These are phyloP conservation scores for Hortiboletus campestris DNA, from an alignment of 768 basidiomycete species.

Conservation along the genomic window DNA sequence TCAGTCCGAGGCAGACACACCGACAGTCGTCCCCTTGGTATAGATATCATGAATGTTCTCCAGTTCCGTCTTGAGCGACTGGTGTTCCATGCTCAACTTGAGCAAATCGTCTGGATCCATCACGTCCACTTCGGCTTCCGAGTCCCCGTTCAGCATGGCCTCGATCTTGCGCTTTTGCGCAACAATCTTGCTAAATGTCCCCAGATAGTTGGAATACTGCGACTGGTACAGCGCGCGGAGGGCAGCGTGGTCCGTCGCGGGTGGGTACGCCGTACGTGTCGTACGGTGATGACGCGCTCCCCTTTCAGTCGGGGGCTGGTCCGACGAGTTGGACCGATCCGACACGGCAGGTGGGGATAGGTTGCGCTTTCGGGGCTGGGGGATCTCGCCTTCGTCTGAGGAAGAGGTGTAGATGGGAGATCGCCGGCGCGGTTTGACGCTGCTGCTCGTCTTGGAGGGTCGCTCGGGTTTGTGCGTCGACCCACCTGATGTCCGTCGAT, in stretches of 20 bases:
- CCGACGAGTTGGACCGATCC: constrained; percentile 23
- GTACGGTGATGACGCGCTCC: constrained; percentile 24
- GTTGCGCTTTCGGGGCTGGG: constrained; percentile 27
- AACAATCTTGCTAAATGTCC: constrained; percentile 44
- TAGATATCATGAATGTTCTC: constrained; percentile 46
- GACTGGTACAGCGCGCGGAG: constrained; percentile 54
- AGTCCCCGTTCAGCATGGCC: constrained; percentile 51
- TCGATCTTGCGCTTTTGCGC: constrained; percentile 53
- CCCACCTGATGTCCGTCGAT: constrained; percentile 7
- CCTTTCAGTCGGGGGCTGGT: constrained; percentile 15
- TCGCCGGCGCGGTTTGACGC: constrained; percentile 44
- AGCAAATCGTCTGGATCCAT: constrained; percentile 53
- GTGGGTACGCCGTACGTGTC: constrained; percentile 32
- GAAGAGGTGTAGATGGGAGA: constrained; percentile 69
- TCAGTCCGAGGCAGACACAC: constrained; percentile 16
- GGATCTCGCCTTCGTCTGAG: constrained; percentile 53
- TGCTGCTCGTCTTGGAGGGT: constrained; percentile 14
- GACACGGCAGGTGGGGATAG: constrained; percentile 28
- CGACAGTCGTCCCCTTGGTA: constrained; percentile 16
- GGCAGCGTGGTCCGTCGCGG: constrained; percentile 48
- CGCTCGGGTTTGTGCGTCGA: constrained; percentile 21
- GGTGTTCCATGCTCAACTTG: constrained; percentile 44
- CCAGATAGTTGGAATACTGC: constrained; percentile 52
- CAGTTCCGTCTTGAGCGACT: constrained; percentile 51
- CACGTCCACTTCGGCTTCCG: constrained; percentile 53